phyloP scores from a whole-genome alignment of 441 rosid genomes.

The Gossypium trilobum region DNA sequence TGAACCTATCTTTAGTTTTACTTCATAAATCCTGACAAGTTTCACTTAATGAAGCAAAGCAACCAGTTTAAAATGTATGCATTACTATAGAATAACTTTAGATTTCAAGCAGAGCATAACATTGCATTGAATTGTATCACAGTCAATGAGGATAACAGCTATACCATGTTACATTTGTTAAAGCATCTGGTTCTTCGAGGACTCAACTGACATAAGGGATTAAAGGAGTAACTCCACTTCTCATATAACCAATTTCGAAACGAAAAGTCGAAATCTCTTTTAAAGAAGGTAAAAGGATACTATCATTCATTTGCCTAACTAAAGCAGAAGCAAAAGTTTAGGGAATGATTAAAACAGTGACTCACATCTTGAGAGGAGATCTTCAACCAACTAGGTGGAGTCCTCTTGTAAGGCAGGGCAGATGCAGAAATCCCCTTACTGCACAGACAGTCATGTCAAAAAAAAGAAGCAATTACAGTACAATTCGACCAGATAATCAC shows the following conservation, averaged over 20 bases:
- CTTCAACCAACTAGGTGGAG: conserved; percentile 52
- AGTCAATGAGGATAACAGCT: neutral
- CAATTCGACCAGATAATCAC: neutral
- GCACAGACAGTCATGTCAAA: conserved; percentile 4
- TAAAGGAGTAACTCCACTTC: neutral
- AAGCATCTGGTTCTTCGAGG: neutral
- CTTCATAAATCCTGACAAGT: neutral
- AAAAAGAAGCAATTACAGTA: neutral
- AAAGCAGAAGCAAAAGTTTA: neutral
- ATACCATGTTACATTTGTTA: neutral
- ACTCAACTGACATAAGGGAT: neutral
- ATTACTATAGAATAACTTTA: neutral
- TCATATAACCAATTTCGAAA: neutral
- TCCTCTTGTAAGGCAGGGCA: conserved; percentile 33
- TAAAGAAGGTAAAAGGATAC: neutral
- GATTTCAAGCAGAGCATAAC: neutral
- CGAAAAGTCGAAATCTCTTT: neutral
- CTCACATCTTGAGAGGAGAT: conserved; percentile 50
- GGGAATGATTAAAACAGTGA: neutral
- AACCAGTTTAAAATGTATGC: neutral
- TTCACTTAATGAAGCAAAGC: neutral
- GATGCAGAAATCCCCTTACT: conserved; percentile 83
- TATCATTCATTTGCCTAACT: neutral
- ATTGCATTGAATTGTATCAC: neutral
- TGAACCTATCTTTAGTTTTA: neutral